A percentile compares a stretch with the other conserved stretches of the same genome.
phyloP scores from a whole-genome alignment of 257 asterid genomes.

The Nicotiana noctiflora region DNA sequence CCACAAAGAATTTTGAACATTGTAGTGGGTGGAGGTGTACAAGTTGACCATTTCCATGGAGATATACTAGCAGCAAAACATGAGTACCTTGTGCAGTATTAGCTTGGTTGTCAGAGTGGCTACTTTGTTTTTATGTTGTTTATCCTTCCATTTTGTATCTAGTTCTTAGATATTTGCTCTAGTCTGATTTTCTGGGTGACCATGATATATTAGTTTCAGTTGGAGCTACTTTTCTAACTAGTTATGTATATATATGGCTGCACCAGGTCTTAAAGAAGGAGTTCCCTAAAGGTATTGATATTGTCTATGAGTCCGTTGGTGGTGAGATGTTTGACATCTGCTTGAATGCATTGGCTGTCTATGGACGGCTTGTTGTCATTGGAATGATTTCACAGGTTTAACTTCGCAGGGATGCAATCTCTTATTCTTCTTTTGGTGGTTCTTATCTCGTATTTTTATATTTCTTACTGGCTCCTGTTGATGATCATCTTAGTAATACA shows the following conservation, averaged over 20 bases:
- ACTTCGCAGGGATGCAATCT: conserved; percentile 7
- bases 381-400: conserved; percentile 95
- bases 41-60: neutral
- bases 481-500: neutral
- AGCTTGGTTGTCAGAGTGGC: neutral
- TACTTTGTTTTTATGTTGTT: neutral
- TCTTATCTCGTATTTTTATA: neutral
- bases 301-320: conserved; percentile 89
- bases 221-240: neutral
- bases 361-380: conserved; percentile 85
- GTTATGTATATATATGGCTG: neutral
- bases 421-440: neutral
- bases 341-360: conserved; percentile 77
- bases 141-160: neutral
- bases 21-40: neutral
- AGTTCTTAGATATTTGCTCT: neutral
- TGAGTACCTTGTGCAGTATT: neutral
- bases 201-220: neutral
- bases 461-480: neutral
- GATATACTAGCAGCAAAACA: neutral
- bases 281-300: conserved; percentile 86
- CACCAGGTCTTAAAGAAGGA: conserved; percentile 72
- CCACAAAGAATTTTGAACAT: neutral
- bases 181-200: neutral
- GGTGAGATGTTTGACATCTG: conserved; percentile 87